These are phyloP conservation scores for Babesia ovata DNA, from an alignment of 169 alveolate genomes.

Conservation along the genomic window DNA sequence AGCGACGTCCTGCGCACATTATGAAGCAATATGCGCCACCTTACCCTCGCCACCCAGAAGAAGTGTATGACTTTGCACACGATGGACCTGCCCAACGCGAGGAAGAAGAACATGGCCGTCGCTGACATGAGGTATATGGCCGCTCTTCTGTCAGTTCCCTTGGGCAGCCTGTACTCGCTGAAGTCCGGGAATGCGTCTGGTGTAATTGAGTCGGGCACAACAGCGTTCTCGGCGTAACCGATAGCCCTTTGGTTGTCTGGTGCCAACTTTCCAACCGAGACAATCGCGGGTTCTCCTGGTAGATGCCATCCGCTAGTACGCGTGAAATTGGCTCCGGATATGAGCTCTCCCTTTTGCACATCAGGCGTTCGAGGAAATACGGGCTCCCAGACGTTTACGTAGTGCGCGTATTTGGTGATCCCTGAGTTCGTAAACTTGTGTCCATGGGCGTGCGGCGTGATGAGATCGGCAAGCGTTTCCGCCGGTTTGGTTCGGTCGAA, in stretches of 20 bases:
- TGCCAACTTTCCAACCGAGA: slow-evolving; percentile 80
- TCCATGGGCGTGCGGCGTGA: slow-evolving; percentile 82
- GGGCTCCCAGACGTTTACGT: slow-evolving; percentile 86
- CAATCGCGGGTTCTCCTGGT: slow-evolving; percentile 87
- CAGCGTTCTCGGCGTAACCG: slow-evolving; percentile 83
- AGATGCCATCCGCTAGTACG: slow-evolving; percentile 86
- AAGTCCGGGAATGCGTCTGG: slow-evolving; percentile 86
- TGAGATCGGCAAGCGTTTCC: slow-evolving; percentile 73
- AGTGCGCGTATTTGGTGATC: slow-evolving; percentile 81
- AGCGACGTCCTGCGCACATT: slow-evolving; percentile 52
- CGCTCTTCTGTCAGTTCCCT: slow-evolving; percentile 82
- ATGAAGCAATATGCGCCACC: neutral
- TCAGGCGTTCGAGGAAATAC: slow-evolving; percentile 86
- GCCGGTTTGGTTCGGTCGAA: slow-evolving; percentile 59
- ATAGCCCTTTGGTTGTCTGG: slow-evolving; percentile 88
- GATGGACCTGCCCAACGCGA: slow-evolving; percentile 77
- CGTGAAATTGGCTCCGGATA: slow-evolving; percentile 86
- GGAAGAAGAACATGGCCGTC: slow-evolving; percentile 75
- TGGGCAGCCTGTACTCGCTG: slow-evolving; percentile 82
- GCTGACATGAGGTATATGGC: slow-evolving; percentile 82
- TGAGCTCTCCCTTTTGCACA: slow-evolving; percentile 80
- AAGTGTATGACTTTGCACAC: slow-evolving; percentile 80
- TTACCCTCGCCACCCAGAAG: slow-evolving; percentile 80
- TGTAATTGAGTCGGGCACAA: slow-evolving; percentile 80
- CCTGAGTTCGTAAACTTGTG: slow-evolving; percentile 74